Evolutionary conservation across 805 yeast species (phyloP).

Genomic region (Pichia thaimueangensis): DNA sequence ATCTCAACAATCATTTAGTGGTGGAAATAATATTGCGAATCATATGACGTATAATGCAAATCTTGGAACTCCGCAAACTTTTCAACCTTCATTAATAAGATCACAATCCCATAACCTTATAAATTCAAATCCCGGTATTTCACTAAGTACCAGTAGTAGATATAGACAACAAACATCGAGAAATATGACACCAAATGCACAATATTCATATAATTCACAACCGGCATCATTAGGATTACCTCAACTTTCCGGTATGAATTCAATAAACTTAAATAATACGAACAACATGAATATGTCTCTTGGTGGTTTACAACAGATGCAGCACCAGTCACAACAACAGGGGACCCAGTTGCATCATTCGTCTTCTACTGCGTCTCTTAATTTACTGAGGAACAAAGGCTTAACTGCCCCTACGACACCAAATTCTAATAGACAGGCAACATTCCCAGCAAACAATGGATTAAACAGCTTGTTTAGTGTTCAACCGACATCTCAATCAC

Average conservation of each 20-base stretch:
- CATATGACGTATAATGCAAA: neutral
- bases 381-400: conserved; percentile 23
- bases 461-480: neutral
- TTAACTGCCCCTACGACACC: conserved; percentile 19
- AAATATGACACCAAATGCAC: conserved; percentile 18
- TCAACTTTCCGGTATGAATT: neutral
- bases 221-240: neutral
- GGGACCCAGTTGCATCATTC: conserved; percentile 22
- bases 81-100: conserved; percentile 29
- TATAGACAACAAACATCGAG: conserved; percentile 33
- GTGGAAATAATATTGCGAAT: conserved; percentile 1
- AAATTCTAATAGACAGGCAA: conserved; percentile 15
- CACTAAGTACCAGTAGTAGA: conserved; percentile 26
- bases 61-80: conserved; percentile 1
- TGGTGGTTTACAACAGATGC: conserved; percentile 14
- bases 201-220: conserved; percentile 2
- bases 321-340: conserved; percentile 19
- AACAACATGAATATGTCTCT: neutral
- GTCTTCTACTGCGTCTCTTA: conserved; percentile 27
- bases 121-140: conserved; percentile 20
- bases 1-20: conserved; percentile 7
- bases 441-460: conserved; percentile 7
- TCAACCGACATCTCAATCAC: neutral
- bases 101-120: conserved; percentile 30
- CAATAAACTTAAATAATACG: neutral